These are phyloP conservation scores for Globisporangium nagaii DNA, from an alignment of 352 stramenopile species.

Conservation along the genomic window DNA sequence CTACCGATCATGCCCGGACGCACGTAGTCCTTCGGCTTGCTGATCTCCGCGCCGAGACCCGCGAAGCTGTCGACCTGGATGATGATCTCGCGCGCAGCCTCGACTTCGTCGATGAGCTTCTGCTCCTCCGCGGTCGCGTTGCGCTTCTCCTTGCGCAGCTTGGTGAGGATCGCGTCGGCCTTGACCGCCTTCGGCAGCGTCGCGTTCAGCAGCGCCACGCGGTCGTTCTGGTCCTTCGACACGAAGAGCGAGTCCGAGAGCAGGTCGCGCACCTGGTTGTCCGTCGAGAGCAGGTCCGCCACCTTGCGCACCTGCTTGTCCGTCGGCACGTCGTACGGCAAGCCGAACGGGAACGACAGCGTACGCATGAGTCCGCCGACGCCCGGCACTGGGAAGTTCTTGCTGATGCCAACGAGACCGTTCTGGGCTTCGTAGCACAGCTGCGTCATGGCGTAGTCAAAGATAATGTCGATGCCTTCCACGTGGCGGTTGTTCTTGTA, in stretches of 20 bases:
- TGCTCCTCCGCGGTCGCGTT: slow-evolving; percentile 91
- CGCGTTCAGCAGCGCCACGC: slow-evolving; percentile 66
- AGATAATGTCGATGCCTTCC: slow-evolving; percentile 93
- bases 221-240: slow-evolving; percentile 58
- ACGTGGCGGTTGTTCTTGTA: slow-evolving; percentile 94
- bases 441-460: slow-evolving; percentile 96
- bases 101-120: slow-evolving; percentile 93
- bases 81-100: slow-evolving; percentile 93
- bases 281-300: slow-evolving; percentile 62
- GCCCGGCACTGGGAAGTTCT: slow-evolving; percentile 95
- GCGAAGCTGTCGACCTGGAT: slow-evolving; percentile 96
- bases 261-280: slow-evolving; percentile 62
- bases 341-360: slow-evolving; percentile 94
- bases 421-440: slow-evolving; percentile 95
- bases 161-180: slow-evolving; percentile 90
- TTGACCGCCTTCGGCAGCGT: slow-evolving; percentile 86
- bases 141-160: slow-evolving; percentile 93
- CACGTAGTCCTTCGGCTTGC: slow-evolving; percentile 82
- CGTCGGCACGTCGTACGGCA: slow-evolving; percentile 87
- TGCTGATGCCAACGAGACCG: slow-evolving; percentile 91
- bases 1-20: slow-evolving; percentile 80
- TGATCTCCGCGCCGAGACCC: slow-evolving; percentile 77
- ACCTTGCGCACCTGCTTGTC: slow-evolving; percentile 85
- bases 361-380: slow-evolving; percentile 92
- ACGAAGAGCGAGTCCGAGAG: slow-evolving; percentile 76